Evolutionary conservation across 495 filamentous ascomycete genomes (phyloP), one percentile per base, ranked within the genome.

Genomic region (Amorphotheca resinae): DNA sequence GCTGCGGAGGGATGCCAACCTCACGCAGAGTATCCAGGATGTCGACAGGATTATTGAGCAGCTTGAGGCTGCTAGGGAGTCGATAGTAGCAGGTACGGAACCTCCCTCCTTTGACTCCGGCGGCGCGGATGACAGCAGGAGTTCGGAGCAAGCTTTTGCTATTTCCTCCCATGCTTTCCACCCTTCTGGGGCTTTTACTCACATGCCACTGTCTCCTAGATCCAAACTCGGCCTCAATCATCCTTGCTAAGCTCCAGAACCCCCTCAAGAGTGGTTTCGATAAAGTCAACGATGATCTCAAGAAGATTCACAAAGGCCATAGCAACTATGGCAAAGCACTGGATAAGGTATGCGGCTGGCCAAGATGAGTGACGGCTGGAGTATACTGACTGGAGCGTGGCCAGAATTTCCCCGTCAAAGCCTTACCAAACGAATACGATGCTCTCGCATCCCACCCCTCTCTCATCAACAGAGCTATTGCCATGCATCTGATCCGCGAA

Each of bases 401-500:
- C 30, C 50, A 86, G 82, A 73, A 82, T 45, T 87, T 91, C 63
- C 83, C 84, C 59, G 67, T 77, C 51, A 80, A 81, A 52, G 70
- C 81, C 6, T 67, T 94, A 2, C 86, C 87, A 0, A 79, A 77
- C 35, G 84, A 87, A 32, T 79, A 84, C 56, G 87, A 94, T 59
- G 80, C 75, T n/a, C 74, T 95, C 51, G 77, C 76, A 4, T 72
- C 79, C 18, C 78, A 93, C 46, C 67, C 79, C 4, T 62, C 71
- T 26, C 71, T 94, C 8, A 83, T 95, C 52, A 89, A 96, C 58
- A 72, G 87, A 17, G 91, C 91, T 16, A 91, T 96, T 42, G 84
- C 83, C 2, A 95, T 98, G 87, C 91, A 98, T 59, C 68, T 98
- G 11, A 73, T 96, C 14, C 79, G 91, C 17, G 93, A 96, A 66